A percentile compares a stretch with the other conserved stretches of the same genome.
Evolutionary conservation across 2,329 filamentous ascomycete species (phyloP).

Genomic region (Aspergillus japonicus): DNA sequence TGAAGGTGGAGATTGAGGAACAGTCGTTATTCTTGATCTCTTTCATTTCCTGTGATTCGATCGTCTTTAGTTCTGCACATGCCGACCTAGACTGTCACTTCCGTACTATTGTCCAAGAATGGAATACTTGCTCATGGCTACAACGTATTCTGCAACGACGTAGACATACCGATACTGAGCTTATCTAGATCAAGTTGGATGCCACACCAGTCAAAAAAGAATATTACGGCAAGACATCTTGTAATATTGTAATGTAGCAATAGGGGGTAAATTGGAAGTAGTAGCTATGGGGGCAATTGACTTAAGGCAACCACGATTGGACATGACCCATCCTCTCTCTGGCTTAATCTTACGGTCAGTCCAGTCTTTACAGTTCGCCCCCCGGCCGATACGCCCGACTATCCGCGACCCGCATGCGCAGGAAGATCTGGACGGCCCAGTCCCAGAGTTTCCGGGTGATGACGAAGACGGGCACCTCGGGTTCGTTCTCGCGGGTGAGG

Average conservation of each 20-base stretch:
- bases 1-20: neutral
- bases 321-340: neutral
- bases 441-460: constrained; percentile 47
- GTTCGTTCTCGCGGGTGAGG: constrained; percentile 60
- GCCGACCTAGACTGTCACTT: constrained; percentile 5
- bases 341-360: constrained; percentile 8
- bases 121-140: neutral
- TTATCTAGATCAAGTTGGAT: no score
- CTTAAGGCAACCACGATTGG: neutral
- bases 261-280: no score
- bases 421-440: constrained; percentile 34
- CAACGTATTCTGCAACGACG: neutral
- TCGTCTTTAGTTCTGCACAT: constrained; percentile 6
- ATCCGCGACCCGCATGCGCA: constrained; percentile 37
- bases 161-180: neutral
- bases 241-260: no score
- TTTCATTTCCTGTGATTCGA: constrained; percentile 3
- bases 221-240: no score
- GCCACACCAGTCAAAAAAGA: no score
- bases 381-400: constrained; percentile 18
- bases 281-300: neutral
- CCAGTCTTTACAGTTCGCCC: constrained; percentile 19
- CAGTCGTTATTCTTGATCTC: constrained; percentile 3
- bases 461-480: constrained; percentile 58
- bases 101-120: constrained; percentile 6